These are phyloP conservation scores for Solanum infundibuliforme DNA, from an alignment of 257 asterid species.

Conservation along the genomic window DNA sequence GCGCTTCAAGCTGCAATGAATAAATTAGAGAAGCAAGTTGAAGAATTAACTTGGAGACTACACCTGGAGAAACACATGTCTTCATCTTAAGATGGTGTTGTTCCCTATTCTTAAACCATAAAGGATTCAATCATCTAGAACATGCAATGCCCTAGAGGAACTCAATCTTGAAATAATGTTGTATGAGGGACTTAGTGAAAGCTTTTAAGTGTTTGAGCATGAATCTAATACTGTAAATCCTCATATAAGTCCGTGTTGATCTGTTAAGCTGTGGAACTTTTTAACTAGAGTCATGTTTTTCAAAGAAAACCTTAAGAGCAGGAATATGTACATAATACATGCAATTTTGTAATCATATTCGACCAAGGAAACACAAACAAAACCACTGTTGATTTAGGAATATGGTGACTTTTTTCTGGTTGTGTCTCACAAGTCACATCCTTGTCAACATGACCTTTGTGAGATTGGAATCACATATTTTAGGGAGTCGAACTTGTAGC, in stretches of 20 bases:
- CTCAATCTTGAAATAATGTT: background rate
- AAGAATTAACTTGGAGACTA: slow-evolving; percentile 4
- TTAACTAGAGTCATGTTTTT: background rate
- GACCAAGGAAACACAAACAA: background rate
- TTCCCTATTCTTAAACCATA: background rate
- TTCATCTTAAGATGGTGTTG: background rate
- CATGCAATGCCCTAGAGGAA: background rate
- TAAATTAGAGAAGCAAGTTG: slow-evolving; percentile 2
- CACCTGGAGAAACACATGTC: slow-evolving; percentile 6
- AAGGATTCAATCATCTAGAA: background rate
- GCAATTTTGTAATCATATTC: background rate
- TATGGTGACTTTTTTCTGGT: background rate
- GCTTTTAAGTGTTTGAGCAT: background rate
- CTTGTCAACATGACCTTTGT: background rate
- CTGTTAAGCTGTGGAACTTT: background rate
- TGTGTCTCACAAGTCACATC: background rate
- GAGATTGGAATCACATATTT: background rate
- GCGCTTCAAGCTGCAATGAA: slow-evolving; percentile 2
- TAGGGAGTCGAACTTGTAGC: background rate
- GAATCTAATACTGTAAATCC: background rate
- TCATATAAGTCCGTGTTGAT: background rate
- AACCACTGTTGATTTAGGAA: background rate
- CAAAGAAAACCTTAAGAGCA: background rate
- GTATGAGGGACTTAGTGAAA: background rate
- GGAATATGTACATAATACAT: background rate